Evolutionary conservation across 2,329 filamentous ascomycete species (phyloP).

Genomic region (Macroventuria anomochaeta): DNA sequence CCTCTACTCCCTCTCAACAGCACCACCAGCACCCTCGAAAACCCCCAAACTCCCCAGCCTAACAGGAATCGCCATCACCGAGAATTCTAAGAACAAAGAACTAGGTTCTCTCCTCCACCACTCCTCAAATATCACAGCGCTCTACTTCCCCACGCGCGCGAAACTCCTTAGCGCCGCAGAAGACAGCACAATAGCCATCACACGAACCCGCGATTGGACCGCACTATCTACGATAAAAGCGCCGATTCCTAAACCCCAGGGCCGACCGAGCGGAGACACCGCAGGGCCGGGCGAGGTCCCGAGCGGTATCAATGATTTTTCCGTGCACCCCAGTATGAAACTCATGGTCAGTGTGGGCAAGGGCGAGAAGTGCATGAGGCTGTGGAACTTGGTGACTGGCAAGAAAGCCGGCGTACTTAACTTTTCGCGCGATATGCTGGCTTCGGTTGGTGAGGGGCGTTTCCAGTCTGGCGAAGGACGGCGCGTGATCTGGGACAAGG

Average conservation of each 20-base stretch:
- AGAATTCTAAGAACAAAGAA: constrained; percentile 87
- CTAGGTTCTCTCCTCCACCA: constrained; percentile 88
- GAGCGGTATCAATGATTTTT: constrained; percentile 91
- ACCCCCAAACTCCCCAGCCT: constrained; percentile 69
- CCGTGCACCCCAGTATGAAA: constrained; percentile 95
- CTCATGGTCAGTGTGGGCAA: constrained; percentile 92
- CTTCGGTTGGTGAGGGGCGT: constrained; percentile 76
- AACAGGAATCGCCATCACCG: constrained; percentile 74
- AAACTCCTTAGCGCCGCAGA: constrained; percentile 90
- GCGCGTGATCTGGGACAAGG: constrained; percentile 78
- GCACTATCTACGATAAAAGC: constrained; percentile 87
- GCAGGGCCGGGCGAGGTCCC: constrained; percentile 80
- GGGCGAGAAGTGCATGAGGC: constrained; percentile 86
- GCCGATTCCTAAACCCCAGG: constrained; percentile 79
- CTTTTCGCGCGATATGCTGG: constrained; percentile 76
- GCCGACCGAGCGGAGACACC: constrained; percentile 88
- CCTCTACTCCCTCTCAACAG: constrained; percentile 80
- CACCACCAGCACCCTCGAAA: constrained; percentile 62
- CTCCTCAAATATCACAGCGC: constrained; percentile 76
- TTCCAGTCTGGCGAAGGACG: constrained; percentile 82
- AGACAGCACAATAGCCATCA: constrained; percentile 89
- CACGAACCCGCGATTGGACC: constrained; percentile 86
- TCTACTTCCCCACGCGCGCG: constrained; percentile 82
- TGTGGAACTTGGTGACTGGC: constrained; percentile 97
- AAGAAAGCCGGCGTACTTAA: constrained; percentile 94